Evolutionary conservation across 768 basidiomycete species (phyloP).

Genomic region (Hypsizygus marmoreus): DNA sequence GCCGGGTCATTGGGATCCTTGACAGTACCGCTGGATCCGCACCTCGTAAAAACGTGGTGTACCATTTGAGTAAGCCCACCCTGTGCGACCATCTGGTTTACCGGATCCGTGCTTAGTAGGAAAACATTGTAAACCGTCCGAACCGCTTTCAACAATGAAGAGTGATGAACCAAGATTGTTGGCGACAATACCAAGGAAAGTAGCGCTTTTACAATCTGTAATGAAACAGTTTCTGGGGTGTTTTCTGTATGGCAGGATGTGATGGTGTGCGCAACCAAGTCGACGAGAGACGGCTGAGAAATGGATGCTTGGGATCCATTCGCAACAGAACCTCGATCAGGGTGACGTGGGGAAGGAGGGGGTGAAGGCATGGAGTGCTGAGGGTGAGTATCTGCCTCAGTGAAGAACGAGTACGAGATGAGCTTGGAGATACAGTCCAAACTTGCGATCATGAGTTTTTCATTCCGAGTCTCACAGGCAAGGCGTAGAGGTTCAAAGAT

Average conservation of each 20-base stretch:
- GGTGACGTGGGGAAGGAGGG: conserved; percentile 68
- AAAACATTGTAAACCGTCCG: conserved; percentile 99
- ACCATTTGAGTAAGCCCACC: conserved; percentile 98
- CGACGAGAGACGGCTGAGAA: conserved; percentile 78
- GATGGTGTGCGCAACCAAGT: conserved; percentile 93
- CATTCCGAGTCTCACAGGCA: conserved; percentile 93
- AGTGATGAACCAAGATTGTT: conserved; percentile 90
- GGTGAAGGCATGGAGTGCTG: conserved; percentile 62
- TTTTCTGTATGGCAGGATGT: conserved; percentile 88
- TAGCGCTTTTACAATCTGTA: conserved; percentile 96
- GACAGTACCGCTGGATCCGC: conserved; percentile 41
- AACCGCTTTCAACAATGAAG: conserved; percentile 92
- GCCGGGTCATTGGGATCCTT: conserved; percentile 19
- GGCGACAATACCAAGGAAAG: conserved; percentile 87
- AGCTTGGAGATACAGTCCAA: conserved; percentile 97
- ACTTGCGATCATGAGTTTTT: conserved; percentile 94
- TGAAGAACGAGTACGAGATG: conserved; percentile 96
- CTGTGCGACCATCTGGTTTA: conserved; percentile 98
- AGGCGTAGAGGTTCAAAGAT: conserved; percentile 95
- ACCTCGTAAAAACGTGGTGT: conserved; percentile 91
- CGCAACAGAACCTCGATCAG: conserved; percentile 39
- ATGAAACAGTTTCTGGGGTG: conserved; percentile 86
- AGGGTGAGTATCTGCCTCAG: conserved; percentile 53
- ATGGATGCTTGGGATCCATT: conserved; percentile 48
- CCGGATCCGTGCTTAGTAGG: conserved; percentile 82